Evolutionary conservation across 2,329 filamentous ascomycete genomes (phyloP), one percentile per base, ranked within the genome.

Genomic region (Zarea fungicola): DNA sequence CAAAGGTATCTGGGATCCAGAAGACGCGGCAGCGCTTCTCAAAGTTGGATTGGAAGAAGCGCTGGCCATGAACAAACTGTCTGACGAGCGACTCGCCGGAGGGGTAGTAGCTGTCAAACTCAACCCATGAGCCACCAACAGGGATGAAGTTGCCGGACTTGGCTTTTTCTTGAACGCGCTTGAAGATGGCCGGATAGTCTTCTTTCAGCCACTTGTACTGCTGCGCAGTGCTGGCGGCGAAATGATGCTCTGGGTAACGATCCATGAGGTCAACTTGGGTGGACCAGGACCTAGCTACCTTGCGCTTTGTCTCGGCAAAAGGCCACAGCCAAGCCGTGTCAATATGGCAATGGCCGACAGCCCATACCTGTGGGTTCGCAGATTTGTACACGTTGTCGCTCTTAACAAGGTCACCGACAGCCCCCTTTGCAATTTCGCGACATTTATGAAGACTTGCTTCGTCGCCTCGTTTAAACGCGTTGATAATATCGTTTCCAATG

Each of bases 321-420:
- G 93, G 93, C 93, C 93, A 99, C 29, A 99, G 76, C 93, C 93
- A 99, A 68, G 92, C 96, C 22, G 87, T 95, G 68, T 97, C 93
- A 57, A 99, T 99, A 67, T 99, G 93, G 59, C 93, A 99, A 65
- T 99, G 89, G 1, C 93, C 93, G 56, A 97, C 92, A 29, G 83
- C 92, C 58, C 83, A 93, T 4, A 97, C 88, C 51, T 95, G 76
- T 2, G 89, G 81, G 28, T 85, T 76, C 22, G 82, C 84, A 42
- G 76, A 82, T 32, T 89, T 77, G 62, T 97, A 99, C 9, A 99
- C 89, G 55, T 88, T 82, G 47, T 85, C 76, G 5, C 88, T 90
- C 64, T 96, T 85, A 40, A 95, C 82, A 49, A 87, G 78, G 35
- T 87, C 74, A 1, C 93, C 92, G 11, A 97, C 69, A 60, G 95